Conservation (phyloP, 257 asterid species). For the Salvia splendens region DNA sequence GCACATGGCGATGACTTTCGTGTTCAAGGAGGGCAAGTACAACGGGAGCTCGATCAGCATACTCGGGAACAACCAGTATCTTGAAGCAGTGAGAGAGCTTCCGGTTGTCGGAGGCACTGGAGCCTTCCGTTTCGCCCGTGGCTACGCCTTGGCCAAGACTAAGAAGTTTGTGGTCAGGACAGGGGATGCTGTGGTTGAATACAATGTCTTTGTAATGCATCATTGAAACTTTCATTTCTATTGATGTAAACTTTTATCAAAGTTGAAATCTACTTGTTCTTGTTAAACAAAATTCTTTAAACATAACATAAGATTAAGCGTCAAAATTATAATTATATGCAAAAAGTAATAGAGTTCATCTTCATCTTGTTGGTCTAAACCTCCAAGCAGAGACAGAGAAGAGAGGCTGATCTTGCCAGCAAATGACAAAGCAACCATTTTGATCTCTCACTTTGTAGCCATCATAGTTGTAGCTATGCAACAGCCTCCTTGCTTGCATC, state of each 20-base stretch:
- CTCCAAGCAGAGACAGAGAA: constrained; percentile 76
- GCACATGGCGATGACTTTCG: constrained; percentile 47
- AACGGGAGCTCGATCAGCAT: constrained; percentile 55
- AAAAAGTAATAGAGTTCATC: not conserved
- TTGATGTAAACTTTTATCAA: too few species aligned
- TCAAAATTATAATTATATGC: constrained; percentile 9
- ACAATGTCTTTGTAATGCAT: constrained; percentile 55
- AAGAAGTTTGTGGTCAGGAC: constrained; percentile 19
- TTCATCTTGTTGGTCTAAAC: constrained; percentile 34
- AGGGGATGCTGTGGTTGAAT: constrained; percentile 68
- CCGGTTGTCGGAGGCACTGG: constrained; percentile 66
- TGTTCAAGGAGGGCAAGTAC: constrained; percentile 44
- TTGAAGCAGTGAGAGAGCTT: constrained; percentile 53
- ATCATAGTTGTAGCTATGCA: constrained; percentile 56
- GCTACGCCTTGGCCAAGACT: constrained; percentile 58
- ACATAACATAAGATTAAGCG: too few species aligned
- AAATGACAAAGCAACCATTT: constrained; percentile 61
- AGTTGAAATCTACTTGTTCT: not conserved
- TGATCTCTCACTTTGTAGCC: constrained; percentile 60
- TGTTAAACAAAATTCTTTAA: too few species aligned
- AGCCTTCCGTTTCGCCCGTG: constrained; percentile 56
- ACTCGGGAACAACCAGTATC: constrained; percentile 51
- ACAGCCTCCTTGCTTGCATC: constrained; percentile 58
- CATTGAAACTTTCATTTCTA: constrained; percentile 16
- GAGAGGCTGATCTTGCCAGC: constrained; percentile 78